Percentiles rank a stretch among this genome's conserved stretches.
phyloP scores from a whole-genome alignment of 2,329 filamentous ascomycete genomes.

The Zopfia rhizophila region DNA sequence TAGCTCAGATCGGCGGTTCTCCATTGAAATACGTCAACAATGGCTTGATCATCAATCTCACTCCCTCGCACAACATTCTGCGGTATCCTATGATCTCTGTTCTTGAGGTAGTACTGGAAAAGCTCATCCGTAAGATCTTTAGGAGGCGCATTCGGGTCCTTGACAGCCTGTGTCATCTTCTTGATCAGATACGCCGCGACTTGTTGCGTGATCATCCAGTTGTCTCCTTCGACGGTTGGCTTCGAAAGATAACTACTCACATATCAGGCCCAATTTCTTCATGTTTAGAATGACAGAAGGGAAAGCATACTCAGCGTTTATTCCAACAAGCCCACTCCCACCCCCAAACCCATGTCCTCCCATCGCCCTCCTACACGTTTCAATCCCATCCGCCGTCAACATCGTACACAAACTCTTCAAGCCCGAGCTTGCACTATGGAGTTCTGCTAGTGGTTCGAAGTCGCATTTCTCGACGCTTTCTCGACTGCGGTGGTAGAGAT shows the following conservation, averaged over 20 bases:
- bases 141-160: constrained; percentile 42
- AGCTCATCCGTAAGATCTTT: constrained; percentile 54
- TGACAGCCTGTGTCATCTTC: constrained; percentile 58
- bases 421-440: constrained; percentile 65
- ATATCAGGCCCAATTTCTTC: not conserved
- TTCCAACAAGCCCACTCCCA: constrained; percentile 62
- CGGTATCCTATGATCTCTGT: constrained; percentile 38
- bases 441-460: constrained; percentile 60
- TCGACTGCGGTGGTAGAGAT: constrained; percentile 59
- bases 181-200: constrained; percentile 63
- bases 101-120: constrained; percentile 54
- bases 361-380: constrained; percentile 64
- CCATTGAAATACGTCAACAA: constrained; percentile 59
- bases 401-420: constrained; percentile 65
- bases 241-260: constrained; percentile 58
- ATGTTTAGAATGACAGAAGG: not conserved
- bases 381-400: constrained; percentile 64
- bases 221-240: constrained; percentile 66
- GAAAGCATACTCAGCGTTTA: constrained; percentile 56
- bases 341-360: constrained; percentile 66
- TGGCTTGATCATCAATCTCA: constrained; percentile 47
- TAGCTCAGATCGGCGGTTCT: constrained; percentile 56
- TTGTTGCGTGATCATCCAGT: constrained; percentile 68
- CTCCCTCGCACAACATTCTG: constrained; percentile 39
- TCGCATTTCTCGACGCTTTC: constrained; percentile 61